Evolutionary conservation across 495 filamentous ascomycete genomes (phyloP).

Genomic region (Echria macrotheca): DNA sequence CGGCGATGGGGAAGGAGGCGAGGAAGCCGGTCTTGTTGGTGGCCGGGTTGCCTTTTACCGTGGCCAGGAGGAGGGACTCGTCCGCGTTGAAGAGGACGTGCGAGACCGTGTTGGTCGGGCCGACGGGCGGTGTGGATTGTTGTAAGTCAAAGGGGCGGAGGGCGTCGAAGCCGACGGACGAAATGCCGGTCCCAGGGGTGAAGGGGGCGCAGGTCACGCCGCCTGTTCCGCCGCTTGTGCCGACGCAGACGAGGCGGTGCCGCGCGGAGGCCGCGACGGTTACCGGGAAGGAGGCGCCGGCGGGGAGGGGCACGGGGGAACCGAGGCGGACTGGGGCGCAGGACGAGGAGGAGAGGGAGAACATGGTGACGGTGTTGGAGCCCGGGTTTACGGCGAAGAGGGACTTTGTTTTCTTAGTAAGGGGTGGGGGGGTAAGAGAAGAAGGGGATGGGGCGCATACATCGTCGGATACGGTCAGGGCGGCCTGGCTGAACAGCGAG

Average conservation of each 20-base stretch:
- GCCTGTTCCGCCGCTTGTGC: slow-evolving; percentile 42
- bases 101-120: slow-evolving; percentile 47
- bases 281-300: slow-evolving; percentile 50
- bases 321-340: slow-evolving; percentile 39
- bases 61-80: slow-evolving; percentile 43
- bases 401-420: slow-evolving; percentile 37
- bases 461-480: slow-evolving; percentile 40
- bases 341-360: slow-evolving; percentile 39
- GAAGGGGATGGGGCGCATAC: too few relatives aligned
- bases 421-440: slow-evolving; percentile 36
- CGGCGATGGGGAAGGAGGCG: slow-evolving; percentile 28
- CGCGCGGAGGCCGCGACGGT: slow-evolving; percentile 46
- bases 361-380: slow-evolving; percentile 49
- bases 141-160: slow-evolving; percentile 40
- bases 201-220: slow-evolving; percentile 48
- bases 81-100: slow-evolving; percentile 50
- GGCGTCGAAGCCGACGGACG: slow-evolving; percentile 35
- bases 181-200: slow-evolving; percentile 29
- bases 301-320: slow-evolving; percentile 17
- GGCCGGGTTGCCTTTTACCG: slow-evolving; percentile 49
- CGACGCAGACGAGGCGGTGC: slow-evolving; percentile 47
- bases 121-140: slow-evolving; percentile 48
- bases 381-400: slow-evolving; percentile 30
- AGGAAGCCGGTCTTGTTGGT: slow-evolving; percentile 52
- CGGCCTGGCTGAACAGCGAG: slow-evolving; percentile 46